phyloP scores from a whole-genome alignment of 768 basidiomycete species.

The Leccinellum luteum region DNA sequence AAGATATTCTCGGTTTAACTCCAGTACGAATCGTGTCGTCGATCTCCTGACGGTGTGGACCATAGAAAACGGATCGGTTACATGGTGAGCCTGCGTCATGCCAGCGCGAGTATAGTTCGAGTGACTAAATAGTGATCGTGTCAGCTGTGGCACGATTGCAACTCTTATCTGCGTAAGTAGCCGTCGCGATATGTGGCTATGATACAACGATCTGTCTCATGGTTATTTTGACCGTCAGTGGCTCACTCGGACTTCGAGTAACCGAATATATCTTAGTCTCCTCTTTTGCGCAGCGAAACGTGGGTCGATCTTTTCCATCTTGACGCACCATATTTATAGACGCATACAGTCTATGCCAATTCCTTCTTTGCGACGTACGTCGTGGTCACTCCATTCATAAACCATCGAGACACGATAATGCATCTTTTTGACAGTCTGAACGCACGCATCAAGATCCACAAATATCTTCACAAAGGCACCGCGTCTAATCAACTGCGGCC shows the following conservation, averaged over 20 bases:
- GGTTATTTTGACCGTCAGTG: conserved; percentile 6
- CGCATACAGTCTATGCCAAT: conserved; percentile 22
- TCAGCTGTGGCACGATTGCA: conserved; percentile 13
- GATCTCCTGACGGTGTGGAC: conserved; percentile 22
- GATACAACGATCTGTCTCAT: neutral
- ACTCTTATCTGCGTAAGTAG: conserved; percentile 20
- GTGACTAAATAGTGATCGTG: neutral
- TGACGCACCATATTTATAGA: neutral
- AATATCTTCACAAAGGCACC: neutral
- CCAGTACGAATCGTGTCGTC: conserved; percentile 22
- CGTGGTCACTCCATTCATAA: neutral
- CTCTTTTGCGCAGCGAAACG: conserved; percentile 24
- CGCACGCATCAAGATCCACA: conserved; percentile 13
- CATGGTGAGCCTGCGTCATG: conserved; percentile 10
- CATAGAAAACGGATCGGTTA: conserved; percentile 21
- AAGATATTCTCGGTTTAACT: neutral
- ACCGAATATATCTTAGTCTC: conserved; percentile 23
- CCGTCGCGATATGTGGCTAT: neutral
- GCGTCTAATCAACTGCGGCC: conserved; percentile 1
- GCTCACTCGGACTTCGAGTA: conserved; percentile 19
- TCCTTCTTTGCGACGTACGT: conserved; percentile 27
- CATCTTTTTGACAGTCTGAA: conserved; percentile 16
- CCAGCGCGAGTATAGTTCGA: no score
- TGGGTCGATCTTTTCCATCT: neutral
- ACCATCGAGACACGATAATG: neutral